Evolutionary conservation across 441 rosid species (phyloP).

Genomic region (Daphne laureola): DNA sequence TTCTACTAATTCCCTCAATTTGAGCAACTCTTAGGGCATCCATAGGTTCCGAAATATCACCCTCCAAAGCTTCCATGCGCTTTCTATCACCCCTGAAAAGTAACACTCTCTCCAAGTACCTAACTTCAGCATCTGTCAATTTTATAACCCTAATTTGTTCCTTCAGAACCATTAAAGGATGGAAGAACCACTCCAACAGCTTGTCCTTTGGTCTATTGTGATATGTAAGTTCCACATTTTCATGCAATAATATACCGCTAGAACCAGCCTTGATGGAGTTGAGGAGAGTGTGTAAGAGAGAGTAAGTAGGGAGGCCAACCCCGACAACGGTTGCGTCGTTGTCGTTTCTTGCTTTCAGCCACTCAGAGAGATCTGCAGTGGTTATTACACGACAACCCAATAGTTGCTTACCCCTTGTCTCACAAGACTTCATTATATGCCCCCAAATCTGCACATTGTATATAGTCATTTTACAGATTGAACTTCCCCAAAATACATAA

Average conservation of each 20-base stretch:
- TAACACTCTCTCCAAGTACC: slow-evolving; percentile 50
- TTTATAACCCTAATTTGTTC: slow-evolving; percentile 60
- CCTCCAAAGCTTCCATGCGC: slow-evolving; percentile 57
- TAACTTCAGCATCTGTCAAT: slow-evolving; percentile 50
- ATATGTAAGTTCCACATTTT: slow-evolving; percentile 53
- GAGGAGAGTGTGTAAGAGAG: slow-evolving; percentile 48
- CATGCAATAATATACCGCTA: slow-evolving; percentile 47
- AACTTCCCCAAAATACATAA: no score
- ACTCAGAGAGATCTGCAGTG: slow-evolving; percentile 39
- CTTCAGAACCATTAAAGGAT: slow-evolving; percentile 66
- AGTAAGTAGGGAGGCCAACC: slow-evolving; percentile 63
- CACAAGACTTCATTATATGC: slow-evolving; percentile 45
- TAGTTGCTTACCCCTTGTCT: slow-evolving; percentile 60
- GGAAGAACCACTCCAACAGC: slow-evolving; percentile 70
- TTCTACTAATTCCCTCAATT: slow-evolving; percentile 73
- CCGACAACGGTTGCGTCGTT: slow-evolving; percentile 37
- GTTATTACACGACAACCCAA: slow-evolving; percentile 44
- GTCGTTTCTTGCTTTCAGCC: slow-evolving; percentile 42
- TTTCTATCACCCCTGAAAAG: slow-evolving; percentile 42
- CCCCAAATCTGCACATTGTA: slow-evolving; percentile 45
- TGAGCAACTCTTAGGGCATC: slow-evolving; percentile 72
- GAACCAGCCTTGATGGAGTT: slow-evolving; percentile 55
- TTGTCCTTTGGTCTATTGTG: slow-evolving; percentile 66
- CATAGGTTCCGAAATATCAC: slow-evolving; percentile 30
- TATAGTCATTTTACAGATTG: no score